phyloP scores from a whole-genome alignment of 2,329 filamentous ascomycete species.

The Magnaporthiopsis incrustans region DNA sequence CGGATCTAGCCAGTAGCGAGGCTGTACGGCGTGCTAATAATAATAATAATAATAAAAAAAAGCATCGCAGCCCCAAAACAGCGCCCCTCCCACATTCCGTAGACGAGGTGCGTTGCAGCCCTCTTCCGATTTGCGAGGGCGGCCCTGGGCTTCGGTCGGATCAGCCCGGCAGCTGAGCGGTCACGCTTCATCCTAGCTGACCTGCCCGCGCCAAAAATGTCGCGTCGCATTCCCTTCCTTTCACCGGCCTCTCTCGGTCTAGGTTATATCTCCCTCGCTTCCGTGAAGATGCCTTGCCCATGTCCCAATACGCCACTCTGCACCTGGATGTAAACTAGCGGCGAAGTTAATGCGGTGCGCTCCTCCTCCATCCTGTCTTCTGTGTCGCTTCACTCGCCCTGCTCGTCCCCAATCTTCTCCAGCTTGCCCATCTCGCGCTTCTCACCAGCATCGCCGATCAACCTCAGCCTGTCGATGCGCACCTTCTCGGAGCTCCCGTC shows the following conservation, averaged over 20 bases:
- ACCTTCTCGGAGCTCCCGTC: slow-evolving; percentile 69
- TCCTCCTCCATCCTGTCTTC: no score
- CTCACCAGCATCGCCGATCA: slow-evolving; percentile 85
- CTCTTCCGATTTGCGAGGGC: slow-evolving; percentile 1
- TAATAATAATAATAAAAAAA: slow-evolving; percentile 7
- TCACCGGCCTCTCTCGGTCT: no score
- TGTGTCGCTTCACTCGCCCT: slow-evolving; percentile 40
- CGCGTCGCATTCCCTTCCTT: no score
- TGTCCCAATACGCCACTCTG: no score
- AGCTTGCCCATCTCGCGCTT: slow-evolving; percentile 91
- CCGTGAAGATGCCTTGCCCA: no score
- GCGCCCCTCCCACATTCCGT: slow-evolving; percentile 12
- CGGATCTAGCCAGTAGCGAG: slow-evolving; percentile 3
- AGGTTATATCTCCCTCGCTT: no score
- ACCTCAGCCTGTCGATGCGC: slow-evolving; percentile 66
- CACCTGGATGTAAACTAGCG: no score
- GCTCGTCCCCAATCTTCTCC: slow-evolving; percentile 83
- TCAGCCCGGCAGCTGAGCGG: no score
- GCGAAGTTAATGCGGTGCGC: no score
- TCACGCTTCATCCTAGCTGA: no score
- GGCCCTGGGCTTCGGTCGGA: no score
- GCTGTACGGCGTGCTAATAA: slow-evolving; percentile 4
- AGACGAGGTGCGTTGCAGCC: slow-evolving; percentile 7
- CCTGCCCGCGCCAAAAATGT: no score
- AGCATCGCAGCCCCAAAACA: not conserved